These are phyloP conservation scores for Cordyceps fumosorosea DNA, from an alignment of 2,329 filamentous ascomycete species.

Conservation along the genomic window DNA sequence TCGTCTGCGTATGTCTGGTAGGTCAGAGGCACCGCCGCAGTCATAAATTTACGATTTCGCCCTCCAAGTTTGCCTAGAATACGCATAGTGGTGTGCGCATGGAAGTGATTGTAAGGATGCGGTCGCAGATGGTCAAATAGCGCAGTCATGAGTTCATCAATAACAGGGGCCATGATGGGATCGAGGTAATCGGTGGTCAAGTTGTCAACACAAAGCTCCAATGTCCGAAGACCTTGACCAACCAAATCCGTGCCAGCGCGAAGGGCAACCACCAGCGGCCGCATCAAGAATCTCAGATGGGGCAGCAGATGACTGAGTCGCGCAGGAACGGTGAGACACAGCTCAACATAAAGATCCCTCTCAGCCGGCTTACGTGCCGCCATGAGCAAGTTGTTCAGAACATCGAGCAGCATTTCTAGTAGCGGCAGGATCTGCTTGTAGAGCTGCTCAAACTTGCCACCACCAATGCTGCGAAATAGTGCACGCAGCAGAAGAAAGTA, in stretches of 20 bases:
- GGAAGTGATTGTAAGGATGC: conserved; percentile 92
- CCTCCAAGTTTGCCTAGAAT: conserved; percentile 96
- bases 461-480: conserved; percentile 92
- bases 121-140: conserved; percentile 93
- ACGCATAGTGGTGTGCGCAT: conserved; percentile 94
- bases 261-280: conserved; percentile 90
- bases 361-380: conserved; percentile 86
- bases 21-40: conserved; percentile 73
- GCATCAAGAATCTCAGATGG: conserved; percentile 94
- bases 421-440: conserved; percentile 97
- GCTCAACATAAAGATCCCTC: conserved; percentile 91
- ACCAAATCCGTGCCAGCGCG: conserved; percentile 89
- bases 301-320: conserved; percentile 89
- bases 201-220: conserved; percentile 97
- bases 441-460: conserved; percentile 92
- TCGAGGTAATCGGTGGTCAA: conserved; percentile 96
- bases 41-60: conserved; percentile 92
- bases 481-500: conserved; percentile 92
- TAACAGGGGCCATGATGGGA: conserved; percentile 97
- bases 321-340: conserved; percentile 93
- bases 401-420: conserved; percentile 94
- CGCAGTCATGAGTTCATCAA: conserved; percentile 97
- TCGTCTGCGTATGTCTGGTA: conserved; percentile 88
- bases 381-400: conserved; percentile 88
- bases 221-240: conserved; percentile 83